Evolutionary conservation across 2,329 filamentous ascomycete species (phyloP), one percentile per base, ranked within the genome.

Genomic region (Parafenestella ontariensis): DNA sequence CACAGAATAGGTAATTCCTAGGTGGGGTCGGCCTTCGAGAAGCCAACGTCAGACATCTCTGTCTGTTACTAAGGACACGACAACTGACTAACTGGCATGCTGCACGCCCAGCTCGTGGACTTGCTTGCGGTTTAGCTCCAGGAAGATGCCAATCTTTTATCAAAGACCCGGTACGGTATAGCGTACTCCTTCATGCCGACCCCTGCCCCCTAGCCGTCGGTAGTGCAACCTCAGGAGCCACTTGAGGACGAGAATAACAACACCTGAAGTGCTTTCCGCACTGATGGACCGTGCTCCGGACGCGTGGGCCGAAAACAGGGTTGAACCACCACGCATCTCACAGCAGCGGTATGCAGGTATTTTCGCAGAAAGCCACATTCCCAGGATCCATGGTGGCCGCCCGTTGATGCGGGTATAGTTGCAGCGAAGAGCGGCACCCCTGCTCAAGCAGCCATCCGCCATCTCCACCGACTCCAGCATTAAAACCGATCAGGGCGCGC

Each of bases 181-280:
- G 70, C 61, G 54, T 20, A 45, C 61, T 57, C 57, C 63, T 60
- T 49, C 49, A 62, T 70, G 67, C 62, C 60, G 17, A 46, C 60
- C 62, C 66, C 36, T 66, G 67, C 53, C 48, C 56, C 56, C 34
- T 20, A 44, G 40, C 55, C 48, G 56, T 58, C 52, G 41, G 46
- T 58, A 37, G 61, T 69, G 65, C 52, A 62, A 65, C 64, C 59
- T 58, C 49, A 56, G 59, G 59, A 68, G 57, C 71, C 72, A 73
- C 59, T 71, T 29, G 48, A 64, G 48, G 56, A 64, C 64, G 55
- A 70, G 68, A 72, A 74, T 72, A 72, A 70, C 69, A 61, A 58
- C 56, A 57, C 47, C 54, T 58, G 55, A 46, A 63, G 65, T 59
- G 65, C 66, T 62, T 69, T 58, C 60, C 54, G 59, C 64, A 60